These are phyloP conservation scores for Candida sakaeoensis DNA, from an alignment of 805 yeast species.

Conservation along the genomic window DNA sequence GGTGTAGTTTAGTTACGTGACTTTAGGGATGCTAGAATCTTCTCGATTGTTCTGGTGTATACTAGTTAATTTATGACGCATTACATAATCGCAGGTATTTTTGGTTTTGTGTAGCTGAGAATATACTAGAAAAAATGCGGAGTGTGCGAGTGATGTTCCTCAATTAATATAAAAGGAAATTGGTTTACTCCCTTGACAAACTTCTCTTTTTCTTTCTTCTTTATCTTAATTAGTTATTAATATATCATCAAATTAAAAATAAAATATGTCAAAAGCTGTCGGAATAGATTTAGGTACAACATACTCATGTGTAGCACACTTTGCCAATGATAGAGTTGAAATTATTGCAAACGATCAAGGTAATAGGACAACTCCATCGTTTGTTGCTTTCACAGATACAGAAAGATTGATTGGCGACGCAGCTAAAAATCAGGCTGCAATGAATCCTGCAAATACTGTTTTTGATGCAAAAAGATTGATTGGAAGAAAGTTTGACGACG, in stretches of 20 bases:
- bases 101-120: neutral
- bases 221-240: neutral
- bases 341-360: constrained; percentile 97
- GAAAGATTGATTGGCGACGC: constrained; percentile 97
- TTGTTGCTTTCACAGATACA: constrained; percentile 92
- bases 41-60: neutral
- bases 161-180: neutral
- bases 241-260: neutral
- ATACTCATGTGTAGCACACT: constrained; percentile 88
- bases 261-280: constrained; percentile 32
- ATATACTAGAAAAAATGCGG: constrained; percentile 5
- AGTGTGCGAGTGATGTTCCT: too few species aligned
- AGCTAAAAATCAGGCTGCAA: constrained; percentile 97
- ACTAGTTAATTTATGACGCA: too few species aligned
- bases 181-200: neutral
- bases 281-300: constrained; percentile 98
- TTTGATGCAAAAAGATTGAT: constrained; percentile 95
- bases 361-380: constrained; percentile 96
- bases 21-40: neutral
- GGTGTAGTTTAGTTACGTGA: too few species aligned
- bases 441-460: constrained; percentile 90
- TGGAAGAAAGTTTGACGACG: constrained; percentile 75
- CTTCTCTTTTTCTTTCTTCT: neutral
- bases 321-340: constrained; percentile 77
- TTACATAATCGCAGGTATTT: too few species aligned